Evolutionary conservation across 2,329 filamentous ascomycete species (phyloP).

Genomic region (Beauveria asiatica): DNA sequence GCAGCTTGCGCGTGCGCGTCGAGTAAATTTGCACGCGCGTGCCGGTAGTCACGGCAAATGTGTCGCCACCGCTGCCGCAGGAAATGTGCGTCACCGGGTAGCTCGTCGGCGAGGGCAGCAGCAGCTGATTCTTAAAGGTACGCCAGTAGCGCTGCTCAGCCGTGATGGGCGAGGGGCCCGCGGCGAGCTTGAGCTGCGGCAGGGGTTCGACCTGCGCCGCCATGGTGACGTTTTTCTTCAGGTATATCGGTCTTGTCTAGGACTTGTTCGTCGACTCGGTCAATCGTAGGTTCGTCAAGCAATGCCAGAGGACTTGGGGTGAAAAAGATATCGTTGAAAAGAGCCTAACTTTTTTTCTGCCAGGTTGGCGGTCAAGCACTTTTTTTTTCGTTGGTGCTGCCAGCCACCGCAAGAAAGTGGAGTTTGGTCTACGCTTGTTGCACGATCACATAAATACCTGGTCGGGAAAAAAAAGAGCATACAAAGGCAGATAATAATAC

Average conservation of each 20-base stretch:
- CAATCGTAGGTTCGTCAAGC: neutral
- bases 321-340: neutral
- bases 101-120: conserved; percentile 83
- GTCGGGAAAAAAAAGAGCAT: too few relatives aligned
- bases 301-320: too few relatives aligned
- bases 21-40: conserved; percentile 91
- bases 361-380: conserved; percentile 7
- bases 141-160: conserved; percentile 96
- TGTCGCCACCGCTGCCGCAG: conserved; percentile 45
- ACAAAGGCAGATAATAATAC: neutral
- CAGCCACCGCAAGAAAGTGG: neutral
- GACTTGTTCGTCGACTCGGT: neutral
- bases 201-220: conserved; percentile 78
- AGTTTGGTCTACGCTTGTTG: neutral
- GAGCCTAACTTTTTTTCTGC: conserved; percentile 21
- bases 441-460: too few relatives aligned
- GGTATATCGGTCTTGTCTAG: neutral
- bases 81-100: conserved; percentile 88
- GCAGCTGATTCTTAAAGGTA: conserved; percentile 83
- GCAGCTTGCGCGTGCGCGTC: conserved; percentile 77
- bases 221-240: conserved; percentile 42
- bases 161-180: conserved; percentile 73
- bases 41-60: conserved; percentile 91
- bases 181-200: conserved; percentile 72
- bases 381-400: neutral